Conservation (phyloP, 805 yeast species). For the Saccharomycopsis oosterbeekiorum region DNA sequence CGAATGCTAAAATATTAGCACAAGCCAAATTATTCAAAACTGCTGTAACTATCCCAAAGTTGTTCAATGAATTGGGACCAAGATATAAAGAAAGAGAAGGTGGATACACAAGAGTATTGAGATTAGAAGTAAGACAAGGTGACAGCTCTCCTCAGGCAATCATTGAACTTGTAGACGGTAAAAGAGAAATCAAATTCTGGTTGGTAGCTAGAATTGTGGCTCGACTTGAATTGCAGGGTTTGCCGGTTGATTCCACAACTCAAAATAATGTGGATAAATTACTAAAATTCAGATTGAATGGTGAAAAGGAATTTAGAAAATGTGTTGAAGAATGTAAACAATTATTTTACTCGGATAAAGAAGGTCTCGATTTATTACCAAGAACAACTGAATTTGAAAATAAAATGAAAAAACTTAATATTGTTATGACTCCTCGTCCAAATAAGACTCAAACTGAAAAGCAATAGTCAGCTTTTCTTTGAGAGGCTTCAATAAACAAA, state of each 20-base stretch:
- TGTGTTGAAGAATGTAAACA: slow-evolving; percentile 51
- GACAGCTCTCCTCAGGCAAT: slow-evolving; percentile 89
- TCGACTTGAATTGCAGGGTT: slow-evolving; percentile 56
- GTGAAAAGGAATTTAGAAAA: slow-evolving; percentile 42
- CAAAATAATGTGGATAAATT: slow-evolving; percentile 46
- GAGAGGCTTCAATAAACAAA: neutral
- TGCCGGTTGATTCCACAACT: slow-evolving; percentile 45
- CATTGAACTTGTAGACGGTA: slow-evolving; percentile 73
- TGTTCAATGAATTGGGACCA: slow-evolving; percentile 52
- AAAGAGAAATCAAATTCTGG: slow-evolving; percentile 64
- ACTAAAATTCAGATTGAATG: slow-evolving; percentile 36
- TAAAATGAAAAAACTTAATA: neutral
- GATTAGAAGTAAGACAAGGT: slow-evolving; percentile 75
- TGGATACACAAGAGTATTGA: slow-evolving; percentile 81
- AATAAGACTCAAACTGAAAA: neutral
- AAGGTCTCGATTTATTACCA: slow-evolving; percentile 12
- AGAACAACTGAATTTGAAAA: neutral
- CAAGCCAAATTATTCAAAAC: slow-evolving; percentile 38
- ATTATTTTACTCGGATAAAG: slow-evolving; percentile 30
- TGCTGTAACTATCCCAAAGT: slow-evolving; percentile 46
- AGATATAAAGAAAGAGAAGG: slow-evolving; percentile 57
- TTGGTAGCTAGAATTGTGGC: slow-evolving; percentile 75
- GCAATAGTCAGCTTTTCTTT: neutral
- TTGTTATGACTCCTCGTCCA: slow-evolving; percentile 8
- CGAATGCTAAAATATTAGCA: slow-evolving; percentile 27